Conservation (phyloP, 1,284 basidiomycete species). For the Ustilago sp. region DNA sequence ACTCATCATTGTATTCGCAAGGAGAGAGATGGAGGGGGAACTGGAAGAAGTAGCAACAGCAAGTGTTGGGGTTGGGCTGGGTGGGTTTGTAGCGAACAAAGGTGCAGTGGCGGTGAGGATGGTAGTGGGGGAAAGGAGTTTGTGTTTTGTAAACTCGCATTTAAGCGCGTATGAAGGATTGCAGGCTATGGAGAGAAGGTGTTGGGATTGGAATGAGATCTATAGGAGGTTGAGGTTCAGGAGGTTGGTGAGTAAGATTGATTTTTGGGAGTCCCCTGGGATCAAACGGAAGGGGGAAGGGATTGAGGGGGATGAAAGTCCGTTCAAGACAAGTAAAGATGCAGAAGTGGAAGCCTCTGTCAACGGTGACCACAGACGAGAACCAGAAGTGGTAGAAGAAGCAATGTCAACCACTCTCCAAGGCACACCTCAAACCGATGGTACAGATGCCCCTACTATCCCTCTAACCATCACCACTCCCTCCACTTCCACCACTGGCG, state of each 20-base stretch:
- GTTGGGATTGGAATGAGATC: slow-evolving; percentile 56
- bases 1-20: slow-evolving; percentile 40
- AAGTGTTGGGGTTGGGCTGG: slow-evolving; percentile 48
- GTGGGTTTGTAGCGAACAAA: slow-evolving; percentile 62
- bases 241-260: slow-evolving; percentile 2
- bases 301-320: slow-evolving; percentile 9
- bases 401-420: background rate
- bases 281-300: slow-evolving; percentile 79
- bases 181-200: slow-evolving; percentile 52
- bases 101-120: slow-evolving; percentile 88
- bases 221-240: slow-evolving; percentile 44
- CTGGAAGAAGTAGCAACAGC: slow-evolving; percentile 35
- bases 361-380: background rate
- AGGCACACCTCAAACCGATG: background rate
- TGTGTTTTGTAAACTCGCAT: slow-evolving; percentile 96
- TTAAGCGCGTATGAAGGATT: slow-evolving; percentile 77
- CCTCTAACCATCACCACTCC: slow-evolving; percentile 4
- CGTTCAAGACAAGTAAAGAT: slow-evolving; percentile 21
- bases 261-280: slow-evolving; percentile 78
- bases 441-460: background rate
- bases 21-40: slow-evolving; percentile 12
- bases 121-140: slow-evolving; percentile 85
- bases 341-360: slow-evolving; percentile 5
- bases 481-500: background rate
- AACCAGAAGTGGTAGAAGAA: background rate